Percentiles rank a stretch among this genome's conserved stretches.
phyloP scores from a whole-genome alignment of 1,284 basidiomycete species.

The Hypsizygus ulmarius region DNA sequence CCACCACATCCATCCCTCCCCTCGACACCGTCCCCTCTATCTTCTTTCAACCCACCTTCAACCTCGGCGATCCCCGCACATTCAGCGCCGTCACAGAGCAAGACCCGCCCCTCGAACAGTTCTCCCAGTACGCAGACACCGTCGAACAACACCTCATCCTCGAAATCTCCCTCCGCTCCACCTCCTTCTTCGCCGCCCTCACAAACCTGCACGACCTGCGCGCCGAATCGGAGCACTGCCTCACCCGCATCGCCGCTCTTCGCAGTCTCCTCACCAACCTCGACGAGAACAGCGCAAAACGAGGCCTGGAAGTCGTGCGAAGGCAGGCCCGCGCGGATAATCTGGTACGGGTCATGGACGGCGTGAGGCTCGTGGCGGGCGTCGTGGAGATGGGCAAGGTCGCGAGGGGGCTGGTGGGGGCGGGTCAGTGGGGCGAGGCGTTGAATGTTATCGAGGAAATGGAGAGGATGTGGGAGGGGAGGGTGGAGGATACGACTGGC shows the following conservation, averaged over 20 bases:
- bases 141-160: conserved; percentile 93
- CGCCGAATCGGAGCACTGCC: conserved; percentile 82
- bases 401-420: conserved; percentile 68
- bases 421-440: conserved; percentile 85
- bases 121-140: conserved; percentile 91
- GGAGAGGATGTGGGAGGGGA: conserved; percentile 60
- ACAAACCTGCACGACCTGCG: conserved; percentile 92
- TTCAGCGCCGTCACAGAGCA: conserved; percentile 82
- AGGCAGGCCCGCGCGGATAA: conserved; percentile 64
- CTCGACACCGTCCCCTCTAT: conserved; percentile 78
- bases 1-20: conserved; percentile 51
- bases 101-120: conserved; percentile 79
- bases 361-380: conserved; percentile 64
- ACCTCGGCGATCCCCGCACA: conserved; percentile 82
- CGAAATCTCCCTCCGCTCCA: conserved; percentile 88
- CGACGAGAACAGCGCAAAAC: conserved; percentile 74
- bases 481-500: background rate
- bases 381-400: conserved; percentile 76
- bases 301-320: conserved; percentile 73
- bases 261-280: conserved; percentile 74
- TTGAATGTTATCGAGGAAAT: conserved; percentile 76
- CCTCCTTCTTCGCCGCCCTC: conserved; percentile 95
- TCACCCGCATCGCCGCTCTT: conserved; percentile 74
- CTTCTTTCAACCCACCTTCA: conserved; percentile 80
- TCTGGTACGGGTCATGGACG: conserved; percentile 56